These are phyloP conservation scores for Phaeosphaeria sp. DNA, from an alignment of 2,329 filamentous ascomycete genomes.

Conservation along the genomic window DNA sequence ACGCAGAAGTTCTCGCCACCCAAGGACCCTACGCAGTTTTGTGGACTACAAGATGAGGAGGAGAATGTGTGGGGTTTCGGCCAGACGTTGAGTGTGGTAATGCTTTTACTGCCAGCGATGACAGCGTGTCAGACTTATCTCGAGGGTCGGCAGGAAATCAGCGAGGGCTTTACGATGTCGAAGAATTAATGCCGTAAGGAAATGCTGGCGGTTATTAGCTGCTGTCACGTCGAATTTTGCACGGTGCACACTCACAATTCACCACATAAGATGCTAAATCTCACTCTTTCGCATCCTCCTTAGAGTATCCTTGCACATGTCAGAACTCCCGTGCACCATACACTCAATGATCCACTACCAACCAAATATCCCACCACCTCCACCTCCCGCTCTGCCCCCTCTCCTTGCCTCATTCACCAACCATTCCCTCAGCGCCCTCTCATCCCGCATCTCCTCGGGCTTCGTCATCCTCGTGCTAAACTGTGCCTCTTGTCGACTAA, in stretches of 20 bases:
- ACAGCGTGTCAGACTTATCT: constrained; percentile 35
- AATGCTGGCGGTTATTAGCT: neutral
- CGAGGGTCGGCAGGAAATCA: constrained; percentile 35
- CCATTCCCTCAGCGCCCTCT: constrained; percentile 54
- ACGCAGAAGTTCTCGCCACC: constrained; percentile 37
- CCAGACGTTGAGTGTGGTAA: constrained; percentile 39
- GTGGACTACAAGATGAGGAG: constrained; percentile 28
- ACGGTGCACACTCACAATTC: neutral
- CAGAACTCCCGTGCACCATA: constrained; percentile 12
- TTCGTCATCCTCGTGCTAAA: constrained; percentile 53
- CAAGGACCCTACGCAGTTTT: constrained; percentile 21
- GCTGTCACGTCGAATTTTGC: too few relatives aligned
- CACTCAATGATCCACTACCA: constrained; percentile 34
- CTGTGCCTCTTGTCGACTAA: constrained; percentile 58
- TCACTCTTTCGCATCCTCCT: constrained; percentile 2
- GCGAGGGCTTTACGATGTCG: constrained; percentile 5
- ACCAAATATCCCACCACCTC: constrained; percentile 52
- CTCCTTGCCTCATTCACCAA: constrained; percentile 55
- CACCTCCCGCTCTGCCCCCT: constrained; percentile 53
- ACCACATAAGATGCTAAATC: neutral
- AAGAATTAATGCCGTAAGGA: neutral
- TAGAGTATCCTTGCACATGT: neutral
- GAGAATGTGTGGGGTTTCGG: constrained; percentile 42
- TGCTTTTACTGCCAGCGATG: constrained; percentile 35
- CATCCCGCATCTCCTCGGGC: constrained; percentile 55